Percentiles rank a stretch among this genome's conserved stretches.
Conservation (phyloP, 176 grass and related monocot species). For the Eragrostis nindensis region DNA sequence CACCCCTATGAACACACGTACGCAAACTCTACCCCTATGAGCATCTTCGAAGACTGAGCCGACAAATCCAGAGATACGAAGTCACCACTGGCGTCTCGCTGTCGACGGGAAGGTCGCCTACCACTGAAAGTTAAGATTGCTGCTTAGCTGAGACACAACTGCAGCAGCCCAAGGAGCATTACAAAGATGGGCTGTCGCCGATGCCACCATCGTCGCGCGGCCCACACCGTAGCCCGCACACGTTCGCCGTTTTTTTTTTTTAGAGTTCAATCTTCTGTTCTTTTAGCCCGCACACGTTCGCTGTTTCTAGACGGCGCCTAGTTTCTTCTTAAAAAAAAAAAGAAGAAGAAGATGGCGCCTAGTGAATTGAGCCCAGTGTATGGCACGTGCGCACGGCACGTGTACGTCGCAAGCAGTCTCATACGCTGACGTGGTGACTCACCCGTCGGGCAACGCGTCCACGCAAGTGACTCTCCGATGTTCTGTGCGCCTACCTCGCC, state of each 20-base stretch:
- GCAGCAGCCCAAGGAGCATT: neutral
- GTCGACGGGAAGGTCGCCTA: too few relatives aligned
- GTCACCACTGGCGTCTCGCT: too few relatives aligned
- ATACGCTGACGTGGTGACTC: constrained; percentile 32
- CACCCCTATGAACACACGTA: too few relatives aligned
- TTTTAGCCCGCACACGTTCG: neutral
- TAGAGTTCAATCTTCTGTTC: too few relatives aligned
- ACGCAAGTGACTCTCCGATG: constrained; percentile 30
- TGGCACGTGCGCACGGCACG: constrained; percentile 31
- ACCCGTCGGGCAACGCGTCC: neutral
- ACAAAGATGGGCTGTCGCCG: neutral
- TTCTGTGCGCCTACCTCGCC: neutral
- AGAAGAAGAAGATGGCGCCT: too few relatives aligned
- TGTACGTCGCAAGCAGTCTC: neutral
- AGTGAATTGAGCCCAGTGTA: neutral
- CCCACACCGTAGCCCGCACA: too few relatives aligned
- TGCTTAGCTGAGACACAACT: neutral
- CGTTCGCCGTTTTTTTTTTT: too few relatives aligned
- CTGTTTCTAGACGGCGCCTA: neutral
- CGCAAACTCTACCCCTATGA: too few relatives aligned
- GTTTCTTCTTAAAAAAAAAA: too few relatives aligned
- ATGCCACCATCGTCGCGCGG: neutral
- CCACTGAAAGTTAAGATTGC: too few relatives aligned
- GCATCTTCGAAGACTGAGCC: too few relatives aligned
- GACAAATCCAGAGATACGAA: too few relatives aligned